phyloP scores from a whole-genome alignment of 2,329 filamentous ascomycete species.

The Chaetomium globosum region DNA sequence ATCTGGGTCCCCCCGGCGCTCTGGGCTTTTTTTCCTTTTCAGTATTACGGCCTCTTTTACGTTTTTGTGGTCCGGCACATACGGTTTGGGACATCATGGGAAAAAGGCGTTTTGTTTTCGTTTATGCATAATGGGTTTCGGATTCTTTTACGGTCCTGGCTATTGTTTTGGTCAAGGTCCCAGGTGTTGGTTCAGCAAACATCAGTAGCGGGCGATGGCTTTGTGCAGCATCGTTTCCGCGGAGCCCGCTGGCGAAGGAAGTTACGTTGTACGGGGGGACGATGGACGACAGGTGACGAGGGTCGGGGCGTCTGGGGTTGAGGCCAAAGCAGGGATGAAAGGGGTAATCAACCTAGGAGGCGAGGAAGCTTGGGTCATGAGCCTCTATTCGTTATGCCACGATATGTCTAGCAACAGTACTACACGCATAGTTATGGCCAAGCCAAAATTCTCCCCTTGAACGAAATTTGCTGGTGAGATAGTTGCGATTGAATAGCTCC shows the following conservation, averaged over 20 bases:
- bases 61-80: slow-evolving; percentile 10
- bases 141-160: background rate
- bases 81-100: slow-evolving; percentile 9
- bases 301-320: background rate
- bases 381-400: slow-evolving; percentile 14
- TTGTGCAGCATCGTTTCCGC: background rate
- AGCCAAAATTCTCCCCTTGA: background rate
- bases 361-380: slow-evolving; percentile 13
- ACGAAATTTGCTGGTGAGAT: background rate
- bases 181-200: slow-evolving; percentile 1
- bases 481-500: too few species aligned
- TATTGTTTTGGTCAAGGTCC: background rate
- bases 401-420: slow-evolving; percentile 15
- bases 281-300: background rate
- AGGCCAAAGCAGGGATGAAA: background rate
- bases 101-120: slow-evolving; percentile 21
- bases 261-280: slow-evolving; percentile 8
- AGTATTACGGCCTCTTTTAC: background rate
- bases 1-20: slow-evolving; percentile 11
- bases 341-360: slow-evolving; percentile 1
- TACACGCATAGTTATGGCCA: slow-evolving; percentile 15
- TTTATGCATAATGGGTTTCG: slow-evolving; percentile 6
- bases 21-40: background rate
- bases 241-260: background rate
- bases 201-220: background rate